These are phyloP conservation scores for Talaromyces sp. DNA, from an alignment of 2,329 filamentous ascomycete genomes.

Conservation along the genomic window DNA sequence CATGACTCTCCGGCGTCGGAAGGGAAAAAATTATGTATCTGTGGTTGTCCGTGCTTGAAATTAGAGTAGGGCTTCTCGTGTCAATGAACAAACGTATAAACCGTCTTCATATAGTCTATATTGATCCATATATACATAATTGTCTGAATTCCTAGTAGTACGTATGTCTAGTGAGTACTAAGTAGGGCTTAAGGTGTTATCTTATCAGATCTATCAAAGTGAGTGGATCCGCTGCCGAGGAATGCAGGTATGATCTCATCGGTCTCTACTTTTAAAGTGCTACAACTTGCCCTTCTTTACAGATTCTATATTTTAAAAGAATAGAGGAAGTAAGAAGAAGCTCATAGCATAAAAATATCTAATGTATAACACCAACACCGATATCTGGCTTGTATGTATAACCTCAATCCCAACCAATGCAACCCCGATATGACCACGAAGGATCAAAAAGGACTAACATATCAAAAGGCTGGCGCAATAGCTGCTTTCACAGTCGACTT, in stretches of 20 bases:
- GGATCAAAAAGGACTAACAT: background rate
- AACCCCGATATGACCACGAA: background rate
- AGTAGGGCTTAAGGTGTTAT: background rate
- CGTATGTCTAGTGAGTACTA: background rate
- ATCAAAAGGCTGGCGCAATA: conserved; percentile 71
- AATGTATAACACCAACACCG: conserved; percentile 55
- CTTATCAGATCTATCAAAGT: conserved; percentile 10
- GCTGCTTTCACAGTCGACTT: conserved; percentile 85
- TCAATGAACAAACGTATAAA: conserved; percentile 12
- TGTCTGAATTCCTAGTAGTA: background rate
- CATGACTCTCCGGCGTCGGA: conserved; percentile 46
- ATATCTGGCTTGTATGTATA: conserved; percentile 57
- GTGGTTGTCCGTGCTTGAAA: conserved; percentile 20
- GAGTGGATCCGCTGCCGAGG: background rate
- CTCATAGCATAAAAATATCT: background rate
- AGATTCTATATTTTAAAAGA: background rate
- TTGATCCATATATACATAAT: background rate
- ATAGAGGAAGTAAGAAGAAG: background rate
- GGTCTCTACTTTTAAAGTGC: background rate
- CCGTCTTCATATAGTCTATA: background rate
- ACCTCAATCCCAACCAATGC: background rate
- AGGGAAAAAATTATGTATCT: conserved; percentile 33
- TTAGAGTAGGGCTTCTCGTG: conserved; percentile 7
- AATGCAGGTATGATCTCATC: conserved; percentile 17
- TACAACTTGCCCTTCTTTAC: background rate